phyloP scores from a whole-genome alignment of 192 early-diverging fungal species.

The Podochytrium sp. region DNA sequence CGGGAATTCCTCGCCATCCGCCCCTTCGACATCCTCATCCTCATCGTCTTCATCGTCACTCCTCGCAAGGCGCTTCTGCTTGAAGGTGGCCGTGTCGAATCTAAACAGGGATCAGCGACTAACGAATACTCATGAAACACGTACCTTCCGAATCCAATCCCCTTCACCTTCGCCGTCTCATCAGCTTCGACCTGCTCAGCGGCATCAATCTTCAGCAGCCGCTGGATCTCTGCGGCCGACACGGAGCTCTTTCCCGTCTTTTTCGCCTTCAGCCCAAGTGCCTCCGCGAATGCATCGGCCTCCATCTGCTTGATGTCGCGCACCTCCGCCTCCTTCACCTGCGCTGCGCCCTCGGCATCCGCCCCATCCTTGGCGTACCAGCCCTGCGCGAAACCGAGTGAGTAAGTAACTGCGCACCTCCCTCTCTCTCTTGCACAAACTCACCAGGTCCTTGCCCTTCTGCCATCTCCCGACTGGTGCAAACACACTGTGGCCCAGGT shows the following conservation, averaged over 20 bases:
- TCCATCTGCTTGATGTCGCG: conserved; percentile 34
- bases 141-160: conserved; percentile 45
- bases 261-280: conserved; percentile 36
- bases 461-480: conserved; percentile 84
- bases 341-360: conserved; percentile 30
- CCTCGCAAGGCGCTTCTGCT: background rate
- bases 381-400: conserved; percentile 35
- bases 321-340: conserved; percentile 35
- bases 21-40: background rate
- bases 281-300: conserved; percentile 49
- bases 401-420: background rate
- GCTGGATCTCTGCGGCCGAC: conserved; percentile 35
- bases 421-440: too few relatives aligned
- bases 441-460: conserved; percentile 48
- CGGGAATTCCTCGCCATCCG: background rate
- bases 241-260: conserved; percentile 10
- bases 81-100: conserved; percentile 21
- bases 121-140: background rate
- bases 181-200: conserved; percentile 13
- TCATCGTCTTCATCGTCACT: conserved; percentile 14
- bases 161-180: conserved; percentile 7
- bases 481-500: conserved; percentile 79
- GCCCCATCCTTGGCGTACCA: conserved; percentile 74
- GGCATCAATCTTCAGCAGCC: conserved; percentile 36
- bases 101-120: background rate